Base-by-base conservation (phyloP, 2,329 filamentous ascomycete species). In the Claviceps sp. region DNA sequence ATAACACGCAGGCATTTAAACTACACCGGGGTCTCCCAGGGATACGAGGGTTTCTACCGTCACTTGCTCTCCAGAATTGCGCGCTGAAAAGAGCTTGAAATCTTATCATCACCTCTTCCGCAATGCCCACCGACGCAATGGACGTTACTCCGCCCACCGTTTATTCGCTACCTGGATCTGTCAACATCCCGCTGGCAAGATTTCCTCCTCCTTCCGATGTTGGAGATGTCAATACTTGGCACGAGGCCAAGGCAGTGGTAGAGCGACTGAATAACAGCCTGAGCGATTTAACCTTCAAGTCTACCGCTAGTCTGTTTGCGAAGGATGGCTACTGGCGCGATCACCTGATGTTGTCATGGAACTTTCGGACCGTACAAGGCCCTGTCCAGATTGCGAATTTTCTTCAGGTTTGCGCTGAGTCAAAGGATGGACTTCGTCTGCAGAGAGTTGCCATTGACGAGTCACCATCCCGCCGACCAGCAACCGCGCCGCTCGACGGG, bases 291-390 rank as follows among this genome's bases (percentile, higher is more conserved):
- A 65, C 76, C 50, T 59, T 67, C 43, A 40, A 56, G 2, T 58
- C 60, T 1, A 43, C 73, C 0, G 59, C 68, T 0, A 51, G 57
- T 1, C 63, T 78, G 4, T 73, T 80, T 46, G 58, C 68, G 2
- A 56, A 65, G 1, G 65, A 73, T 19, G 73, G 75, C 52, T 80
- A 72, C 62, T 82, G 78, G 79, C 72, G 78, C 8, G 79, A 82
- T 57, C 76, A 80, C 44, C 65, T 82, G 0, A 73, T 71, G 19
- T 60, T 82, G 1, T 72, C 76, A 0, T 82, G 77, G 78, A 71
- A 75, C 42, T 73, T 78, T 46, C 74, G 70, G 52, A 79, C 75
- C 2, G 60, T 77, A 1, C 68, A 75, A n/a, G 70, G 71, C 0
- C 63, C 68, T 0, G 56, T 60, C 0, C 63, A 65, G 26, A 71